Evolutionary conservation across 768 basidiomycete species (phyloP).

Genomic region (Hirschioporus abietinus): DNA sequence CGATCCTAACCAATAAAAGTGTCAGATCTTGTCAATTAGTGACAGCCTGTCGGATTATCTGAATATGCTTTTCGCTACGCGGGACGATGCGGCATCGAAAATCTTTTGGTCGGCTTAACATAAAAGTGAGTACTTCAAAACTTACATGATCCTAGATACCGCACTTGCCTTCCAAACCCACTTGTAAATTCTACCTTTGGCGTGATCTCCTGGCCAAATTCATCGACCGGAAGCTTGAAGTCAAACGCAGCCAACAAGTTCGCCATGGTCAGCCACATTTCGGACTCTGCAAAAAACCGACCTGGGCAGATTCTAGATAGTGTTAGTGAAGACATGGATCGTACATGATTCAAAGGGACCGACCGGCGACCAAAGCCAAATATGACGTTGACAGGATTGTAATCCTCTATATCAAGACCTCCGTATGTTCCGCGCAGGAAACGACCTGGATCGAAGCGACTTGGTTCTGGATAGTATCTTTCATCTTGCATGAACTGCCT

Average conservation of each 20-base stretch:
- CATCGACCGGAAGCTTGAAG: constrained; percentile 15
- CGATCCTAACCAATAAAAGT: too few relatives aligned
- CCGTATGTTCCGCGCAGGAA: constrained; percentile 10
- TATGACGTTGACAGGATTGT: constrained; percentile 6
- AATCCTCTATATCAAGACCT: background rate
- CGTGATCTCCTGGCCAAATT: constrained; percentile 13
- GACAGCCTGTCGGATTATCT: background rate
- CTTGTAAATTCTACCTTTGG: constrained; percentile 18
- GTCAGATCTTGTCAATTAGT: background rate
- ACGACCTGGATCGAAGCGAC: constrained; percentile 17
- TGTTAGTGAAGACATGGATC: background rate
- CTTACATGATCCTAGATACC: background rate
- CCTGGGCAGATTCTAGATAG: constrained; percentile 19
- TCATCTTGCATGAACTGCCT: constrained; percentile 18
- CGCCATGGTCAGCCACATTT: constrained; percentile 23
- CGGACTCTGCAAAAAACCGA: constrained; percentile 22
- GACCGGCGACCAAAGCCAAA: constrained; percentile 14
- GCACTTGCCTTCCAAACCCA: constrained; percentile 9
- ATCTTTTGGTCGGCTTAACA: background rate
- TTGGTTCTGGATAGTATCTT: constrained; percentile 17
- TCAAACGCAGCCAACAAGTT: constrained; percentile 16
- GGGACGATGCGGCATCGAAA: background rate
- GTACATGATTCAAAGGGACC: background rate
- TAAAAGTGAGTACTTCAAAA: background rate
- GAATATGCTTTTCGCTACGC: background rate